Percentiles rank a stretch among this genome's conserved stretches.
Conservation (phyloP, 345 rosid species). For the Eucalyptus pumila region DNA sequence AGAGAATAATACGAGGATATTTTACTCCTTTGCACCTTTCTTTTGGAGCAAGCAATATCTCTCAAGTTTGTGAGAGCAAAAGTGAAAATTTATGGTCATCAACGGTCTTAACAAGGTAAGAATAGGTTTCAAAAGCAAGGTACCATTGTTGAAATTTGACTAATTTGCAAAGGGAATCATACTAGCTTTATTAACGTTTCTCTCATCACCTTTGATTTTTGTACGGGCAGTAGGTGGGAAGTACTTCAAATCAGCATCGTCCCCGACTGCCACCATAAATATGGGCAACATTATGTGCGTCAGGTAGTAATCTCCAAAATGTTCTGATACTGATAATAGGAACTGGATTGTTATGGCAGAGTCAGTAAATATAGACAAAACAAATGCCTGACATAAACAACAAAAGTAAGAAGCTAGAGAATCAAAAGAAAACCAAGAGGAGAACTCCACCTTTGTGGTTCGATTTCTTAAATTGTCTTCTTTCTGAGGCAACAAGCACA, state of each 20-base stretch:
- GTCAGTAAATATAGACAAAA: not conserved
- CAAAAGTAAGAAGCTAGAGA: not conserved
- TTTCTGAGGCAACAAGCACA: constrained; percentile 75
- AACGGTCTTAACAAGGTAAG: not conserved
- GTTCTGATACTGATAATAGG: constrained; percentile 60
- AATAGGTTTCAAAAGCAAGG: not conserved
- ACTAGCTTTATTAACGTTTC: not conserved
- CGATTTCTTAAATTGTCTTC: constrained; percentile 84
- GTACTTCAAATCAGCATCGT: constrained; percentile 57
- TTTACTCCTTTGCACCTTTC: not conserved
- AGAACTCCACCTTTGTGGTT: constrained; percentile 54
- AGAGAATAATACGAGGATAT: not conserved
- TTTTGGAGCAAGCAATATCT: not conserved
- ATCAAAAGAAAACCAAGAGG: not conserved
- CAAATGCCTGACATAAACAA: not conserved
- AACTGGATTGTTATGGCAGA: constrained; percentile 45
- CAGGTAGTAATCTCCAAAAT: constrained; percentile 68
- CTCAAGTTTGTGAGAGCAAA: not conserved
- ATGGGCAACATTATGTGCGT: constrained; percentile 79
- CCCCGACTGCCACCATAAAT: constrained; percentile 81
- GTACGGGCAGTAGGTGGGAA: constrained; percentile 46
- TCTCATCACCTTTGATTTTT: constrained; percentile 52
- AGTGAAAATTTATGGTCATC: not conserved
- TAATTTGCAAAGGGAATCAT: not conserved
- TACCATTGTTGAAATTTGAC: not conserved